phyloP scores from a whole-genome alignment of 208 protist genomes.

The Leishmania braziliensis region DNA sequence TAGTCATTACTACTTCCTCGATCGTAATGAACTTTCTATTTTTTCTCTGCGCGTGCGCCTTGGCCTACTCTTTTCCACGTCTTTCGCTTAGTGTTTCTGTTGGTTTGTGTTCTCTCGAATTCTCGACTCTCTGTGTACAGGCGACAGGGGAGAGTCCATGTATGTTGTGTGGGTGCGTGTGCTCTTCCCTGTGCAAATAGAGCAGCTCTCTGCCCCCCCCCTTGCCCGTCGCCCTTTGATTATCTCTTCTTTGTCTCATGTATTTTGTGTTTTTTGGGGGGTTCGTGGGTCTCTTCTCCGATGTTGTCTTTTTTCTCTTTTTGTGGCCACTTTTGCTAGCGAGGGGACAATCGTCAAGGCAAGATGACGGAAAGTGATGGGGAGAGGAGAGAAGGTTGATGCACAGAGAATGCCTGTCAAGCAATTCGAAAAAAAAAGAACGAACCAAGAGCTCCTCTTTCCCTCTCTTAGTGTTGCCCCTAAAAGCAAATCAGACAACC shows the following conservation, averaged over 20 bases:
- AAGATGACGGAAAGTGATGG: background rate
- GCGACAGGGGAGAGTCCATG: slow-evolving; percentile 1
- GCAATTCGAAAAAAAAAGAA: background rate
- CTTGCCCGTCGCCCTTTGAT: background rate
- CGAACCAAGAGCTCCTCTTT: background rate
- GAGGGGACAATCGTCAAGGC: background rate
- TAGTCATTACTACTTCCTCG: background rate
- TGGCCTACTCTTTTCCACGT: background rate
- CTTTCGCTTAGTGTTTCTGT: background rate
- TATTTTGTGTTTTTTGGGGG: background rate
- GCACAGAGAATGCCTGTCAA: background rate
- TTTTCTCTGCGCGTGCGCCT: background rate
- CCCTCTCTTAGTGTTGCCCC: background rate
- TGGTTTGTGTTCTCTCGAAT: background rate
- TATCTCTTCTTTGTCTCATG: background rate
- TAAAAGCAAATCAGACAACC: background rate
- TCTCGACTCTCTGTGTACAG: background rate
- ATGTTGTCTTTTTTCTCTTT: background rate
- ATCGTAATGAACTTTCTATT: background rate
- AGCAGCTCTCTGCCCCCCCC: background rate
- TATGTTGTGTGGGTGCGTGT: background rate
- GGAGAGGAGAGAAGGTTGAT: background rate
- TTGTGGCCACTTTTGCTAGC: background rate
- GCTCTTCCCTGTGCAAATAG: background rate
- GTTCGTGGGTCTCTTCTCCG: background rate